Percentiles rank a stretch among this genome's conserved stretches.
Evolutionary conservation across 371 early-diverging fungal genomes (phyloP).

Genomic region (Syncephalastrum racemosum): DNA sequence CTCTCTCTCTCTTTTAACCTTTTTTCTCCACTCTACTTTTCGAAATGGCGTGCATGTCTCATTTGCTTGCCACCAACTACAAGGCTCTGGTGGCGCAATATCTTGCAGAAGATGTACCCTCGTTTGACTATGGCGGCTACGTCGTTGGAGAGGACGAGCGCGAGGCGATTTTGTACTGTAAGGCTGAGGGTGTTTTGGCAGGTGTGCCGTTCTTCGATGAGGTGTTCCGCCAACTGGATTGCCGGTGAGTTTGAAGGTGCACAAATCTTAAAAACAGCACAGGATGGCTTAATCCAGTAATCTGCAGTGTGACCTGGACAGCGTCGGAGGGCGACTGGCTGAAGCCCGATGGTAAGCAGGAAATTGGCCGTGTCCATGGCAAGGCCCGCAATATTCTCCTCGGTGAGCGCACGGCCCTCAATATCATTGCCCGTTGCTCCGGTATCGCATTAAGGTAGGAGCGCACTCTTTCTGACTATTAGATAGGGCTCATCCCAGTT

Average conservation of each 20-base stretch:
- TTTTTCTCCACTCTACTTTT: constrained; percentile 1
- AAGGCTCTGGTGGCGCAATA: constrained; percentile 70
- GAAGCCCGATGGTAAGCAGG: constrained; percentile 64
- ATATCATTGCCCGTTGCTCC: constrained; percentile 91
- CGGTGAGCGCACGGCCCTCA: constrained; percentile 94
- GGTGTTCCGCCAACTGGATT: constrained; percentile 87
- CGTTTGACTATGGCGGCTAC: constrained; percentile 96
- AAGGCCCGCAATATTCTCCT: constrained; percentile 83
- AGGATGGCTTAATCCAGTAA: constrained; percentile 2
- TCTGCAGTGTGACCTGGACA: constrained; percentile 80
- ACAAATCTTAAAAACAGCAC: background rate
- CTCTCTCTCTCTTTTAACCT: constrained; percentile 4
- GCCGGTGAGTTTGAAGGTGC: constrained; percentile 58
- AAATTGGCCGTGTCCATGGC: constrained; percentile 85
- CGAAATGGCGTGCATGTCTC: constrained; percentile 38
- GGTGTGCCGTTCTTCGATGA: constrained; percentile 96
- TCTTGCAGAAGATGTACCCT: constrained; percentile 93
- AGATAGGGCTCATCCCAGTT: background rate
- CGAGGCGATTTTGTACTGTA: constrained; percentile 84
- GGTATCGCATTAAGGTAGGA: constrained; percentile 86
- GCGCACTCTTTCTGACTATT: too few species aligned
- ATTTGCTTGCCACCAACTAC: constrained; percentile 79
- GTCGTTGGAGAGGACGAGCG: constrained; percentile 92
- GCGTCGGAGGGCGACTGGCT: constrained; percentile 79
- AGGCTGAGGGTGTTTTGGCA: constrained; percentile 90